A percentile compares a stretch with the other conserved stretches of the same genome.
These are phyloP conservation scores for Dendrocalamus latiflorus DNA, from an alignment of 202 grass and related monocot species.

Conservation along the genomic window DNA sequence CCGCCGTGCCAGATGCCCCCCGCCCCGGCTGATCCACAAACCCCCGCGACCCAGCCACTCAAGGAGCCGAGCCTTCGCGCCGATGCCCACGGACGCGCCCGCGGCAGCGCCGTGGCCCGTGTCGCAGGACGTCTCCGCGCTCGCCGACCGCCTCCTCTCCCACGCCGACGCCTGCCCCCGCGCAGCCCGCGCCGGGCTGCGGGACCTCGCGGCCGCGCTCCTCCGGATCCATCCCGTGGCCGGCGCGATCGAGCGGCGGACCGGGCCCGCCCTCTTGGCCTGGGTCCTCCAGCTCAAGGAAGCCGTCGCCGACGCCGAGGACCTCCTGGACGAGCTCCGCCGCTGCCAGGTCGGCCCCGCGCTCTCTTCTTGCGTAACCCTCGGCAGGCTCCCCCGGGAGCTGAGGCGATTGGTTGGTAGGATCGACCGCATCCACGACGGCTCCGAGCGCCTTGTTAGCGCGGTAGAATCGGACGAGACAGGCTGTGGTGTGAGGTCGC, in stretches of 20 bases:
- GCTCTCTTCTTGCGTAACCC: background rate
- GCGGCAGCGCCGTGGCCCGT: slow-evolving; percentile 17
- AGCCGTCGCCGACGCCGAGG: slow-evolving; percentile 34
- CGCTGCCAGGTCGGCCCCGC: background rate
- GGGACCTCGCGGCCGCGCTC: slow-evolving; percentile 20
- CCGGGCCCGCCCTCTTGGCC: background rate
- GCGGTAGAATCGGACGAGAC: background rate
- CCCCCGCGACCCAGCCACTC: background rate
- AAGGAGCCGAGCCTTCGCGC: background rate
- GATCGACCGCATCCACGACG: slow-evolving; percentile 13
- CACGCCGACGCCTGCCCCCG: background rate
- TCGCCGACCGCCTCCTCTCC: slow-evolving; percentile 13
- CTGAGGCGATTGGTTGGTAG: background rate
- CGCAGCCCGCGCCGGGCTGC: slow-evolving; percentile 4
- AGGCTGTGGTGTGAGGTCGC: slow-evolving; percentile 4
- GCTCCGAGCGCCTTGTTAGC: slow-evolving; percentile 9
- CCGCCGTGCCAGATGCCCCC: background rate
- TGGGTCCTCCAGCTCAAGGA: slow-evolving; percentile 28
- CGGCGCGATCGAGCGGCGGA: slow-evolving; percentile 16
- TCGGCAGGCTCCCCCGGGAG: background rate
- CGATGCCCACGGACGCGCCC: background rate
- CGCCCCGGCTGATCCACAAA: background rate
- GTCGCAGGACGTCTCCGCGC: slow-evolving; percentile 27
- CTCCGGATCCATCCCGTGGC: slow-evolving; percentile 27
- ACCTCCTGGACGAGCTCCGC: slow-evolving; percentile 33